A percentile compares a stretch with the other conserved stretches of the same genome.
phyloP scores from a whole-genome alignment of 73 alveolate species.

The Chromera velia region DNA sequence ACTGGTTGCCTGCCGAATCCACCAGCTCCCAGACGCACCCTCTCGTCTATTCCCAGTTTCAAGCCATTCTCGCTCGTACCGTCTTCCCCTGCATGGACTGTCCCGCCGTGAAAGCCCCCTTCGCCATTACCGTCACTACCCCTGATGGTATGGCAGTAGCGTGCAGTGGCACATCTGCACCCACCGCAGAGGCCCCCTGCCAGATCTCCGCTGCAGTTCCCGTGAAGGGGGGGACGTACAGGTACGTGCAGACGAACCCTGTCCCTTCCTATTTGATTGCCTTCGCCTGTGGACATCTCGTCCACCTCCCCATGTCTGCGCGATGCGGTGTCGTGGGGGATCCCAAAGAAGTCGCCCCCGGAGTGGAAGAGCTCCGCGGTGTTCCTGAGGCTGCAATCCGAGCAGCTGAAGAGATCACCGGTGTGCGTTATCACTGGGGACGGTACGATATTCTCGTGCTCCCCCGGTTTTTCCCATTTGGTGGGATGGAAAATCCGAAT shows the following conservation, averaged over 20 bases:
- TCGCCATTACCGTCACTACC: too few species aligned
- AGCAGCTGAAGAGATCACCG: constrained; percentile 55
- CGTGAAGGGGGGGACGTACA: constrained; percentile 49
- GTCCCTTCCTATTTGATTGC: constrained; percentile 83
- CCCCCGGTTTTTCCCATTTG: constrained; percentile 95
- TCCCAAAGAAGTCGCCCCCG: too few species aligned
- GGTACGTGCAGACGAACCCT: constrained; percentile 65
- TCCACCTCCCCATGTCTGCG: constrained; percentile 44
- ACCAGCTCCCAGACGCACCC: too few species aligned
- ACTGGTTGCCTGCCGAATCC: too few species aligned
- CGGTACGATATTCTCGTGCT: constrained; percentile 76
- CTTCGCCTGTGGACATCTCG: constrained; percentile 77
- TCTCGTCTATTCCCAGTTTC: too few species aligned
- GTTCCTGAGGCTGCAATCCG: constrained; percentile 54
- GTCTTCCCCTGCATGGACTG: constrained; percentile 93
- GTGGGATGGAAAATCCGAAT: constrained; percentile 99
- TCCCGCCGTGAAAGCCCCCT: constrained; percentile 84
- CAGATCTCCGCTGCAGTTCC: too few species aligned
- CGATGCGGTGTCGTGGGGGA: too few species aligned
- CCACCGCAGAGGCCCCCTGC: too few species aligned
- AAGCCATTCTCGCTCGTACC: constrained; percentile 80
- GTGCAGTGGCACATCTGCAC: too few species aligned
- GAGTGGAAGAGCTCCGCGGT: too few species aligned
- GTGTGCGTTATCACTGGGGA: too few species aligned
- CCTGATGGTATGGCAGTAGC: constrained; percentile 2